phyloP scores from a whole-genome alignment of 306 rosid species.

The Canavalia ensiformis region DNA sequence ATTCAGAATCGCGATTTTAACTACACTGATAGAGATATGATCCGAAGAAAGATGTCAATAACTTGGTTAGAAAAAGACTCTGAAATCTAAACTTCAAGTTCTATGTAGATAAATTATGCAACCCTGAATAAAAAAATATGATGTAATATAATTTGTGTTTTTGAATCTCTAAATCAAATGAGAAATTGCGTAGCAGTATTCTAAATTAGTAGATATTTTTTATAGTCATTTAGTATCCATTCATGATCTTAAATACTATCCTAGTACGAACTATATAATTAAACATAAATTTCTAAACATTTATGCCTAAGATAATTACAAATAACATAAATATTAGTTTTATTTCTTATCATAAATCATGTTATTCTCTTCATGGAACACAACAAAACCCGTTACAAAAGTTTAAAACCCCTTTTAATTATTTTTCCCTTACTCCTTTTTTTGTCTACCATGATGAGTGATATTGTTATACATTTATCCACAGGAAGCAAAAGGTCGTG shows the following conservation, averaged over 20 bases:
- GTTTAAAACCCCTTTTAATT: background rate
- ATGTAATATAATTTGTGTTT: background rate
- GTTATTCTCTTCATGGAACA: background rate
- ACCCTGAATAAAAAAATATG: background rate
- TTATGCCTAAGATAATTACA: background rate
- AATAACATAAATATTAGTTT: background rate
- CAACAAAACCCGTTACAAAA: background rate
- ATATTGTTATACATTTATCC: conserved; percentile 36
- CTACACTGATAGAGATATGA: too few species aligned
- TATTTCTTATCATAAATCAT: background rate
- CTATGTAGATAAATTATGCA: background rate
- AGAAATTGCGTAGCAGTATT: background rate
- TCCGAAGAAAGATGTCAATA: background rate
- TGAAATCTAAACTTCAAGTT: too few species aligned
- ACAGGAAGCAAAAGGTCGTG: conserved; percentile 81
- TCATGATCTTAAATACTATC: background rate
- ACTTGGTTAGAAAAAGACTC: background rate
- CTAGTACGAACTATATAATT: too few species aligned
- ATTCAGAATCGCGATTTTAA: too few species aligned
- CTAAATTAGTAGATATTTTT: background rate
- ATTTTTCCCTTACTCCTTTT: too few species aligned
- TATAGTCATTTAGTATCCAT: background rate
- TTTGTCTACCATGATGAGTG: conserved; percentile 33
- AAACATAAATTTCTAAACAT: background rate
- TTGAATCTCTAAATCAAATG: background rate